Evolutionary conservation across 1,284 basidiomycete genomes (phyloP).

Genomic region (Kalmanozyma brasiliensis): DNA sequence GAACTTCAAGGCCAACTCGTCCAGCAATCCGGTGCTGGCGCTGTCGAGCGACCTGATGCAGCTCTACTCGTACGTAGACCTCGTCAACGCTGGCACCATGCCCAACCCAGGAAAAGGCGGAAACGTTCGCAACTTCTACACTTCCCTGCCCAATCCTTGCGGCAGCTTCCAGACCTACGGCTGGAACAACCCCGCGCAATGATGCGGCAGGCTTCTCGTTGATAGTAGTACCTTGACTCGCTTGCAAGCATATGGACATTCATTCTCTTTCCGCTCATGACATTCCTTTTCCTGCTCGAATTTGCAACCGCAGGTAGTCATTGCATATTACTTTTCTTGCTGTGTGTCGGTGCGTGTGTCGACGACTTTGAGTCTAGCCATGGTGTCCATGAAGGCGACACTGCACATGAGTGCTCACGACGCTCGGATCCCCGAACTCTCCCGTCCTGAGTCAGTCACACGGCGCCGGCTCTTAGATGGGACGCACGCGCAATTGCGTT

Average conservation of each 20-base stretch:
- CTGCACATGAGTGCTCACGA: too few species aligned
- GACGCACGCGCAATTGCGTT: too few species aligned
- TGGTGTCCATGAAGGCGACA: too few species aligned
- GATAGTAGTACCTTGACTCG: background rate
- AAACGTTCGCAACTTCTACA: slow-evolving; percentile 33
- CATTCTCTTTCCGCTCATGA: background rate
- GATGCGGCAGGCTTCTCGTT: background rate
- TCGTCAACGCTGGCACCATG: slow-evolving; percentile 39
- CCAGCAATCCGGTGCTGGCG: slow-evolving; percentile 36
- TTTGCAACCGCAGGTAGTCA: too few species aligned
- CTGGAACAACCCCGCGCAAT: slow-evolving; percentile 30
- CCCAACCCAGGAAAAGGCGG: slow-evolving; percentile 41
- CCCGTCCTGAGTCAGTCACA: too few species aligned
- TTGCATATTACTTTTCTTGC: too few species aligned
- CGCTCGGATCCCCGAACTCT: too few species aligned
- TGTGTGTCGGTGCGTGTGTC: too few species aligned
- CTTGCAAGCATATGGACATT: background rate
- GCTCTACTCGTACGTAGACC: slow-evolving; percentile 52
- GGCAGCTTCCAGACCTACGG: slow-evolving; percentile 36
- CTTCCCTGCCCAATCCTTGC: slow-evolving; percentile 30
- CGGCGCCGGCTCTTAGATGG: too few species aligned
- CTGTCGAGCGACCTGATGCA: slow-evolving; percentile 24
- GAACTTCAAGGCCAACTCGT: slow-evolving; percentile 57
- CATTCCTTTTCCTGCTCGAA: too few species aligned
- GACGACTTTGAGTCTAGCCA: too few species aligned